Evolutionary conservation across 371 early-diverging fungal species (phyloP), one percentile per base, ranked within the genome.

Genomic region (Fennellomyces sp.): DNA sequence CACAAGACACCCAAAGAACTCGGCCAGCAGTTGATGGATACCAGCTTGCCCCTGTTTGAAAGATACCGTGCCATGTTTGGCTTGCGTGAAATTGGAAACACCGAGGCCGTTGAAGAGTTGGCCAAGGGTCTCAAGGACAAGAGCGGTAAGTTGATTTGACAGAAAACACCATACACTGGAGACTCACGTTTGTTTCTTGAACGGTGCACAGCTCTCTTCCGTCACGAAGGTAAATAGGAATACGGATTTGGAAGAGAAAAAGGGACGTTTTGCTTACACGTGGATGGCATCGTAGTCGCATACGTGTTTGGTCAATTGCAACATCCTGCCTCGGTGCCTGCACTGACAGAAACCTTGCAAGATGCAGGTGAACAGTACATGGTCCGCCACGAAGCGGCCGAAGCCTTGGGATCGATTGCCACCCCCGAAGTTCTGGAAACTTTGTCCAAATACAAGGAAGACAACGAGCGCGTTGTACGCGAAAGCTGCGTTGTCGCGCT

Each of bases 301-400:
- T 99, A 96, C 78, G 95, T 99, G 10, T 98, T 99, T 84, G 99
- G 99, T 42, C 99, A 99, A 74, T 87, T 99, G 87, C 95, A 96
- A 76, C 93, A 96, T 66, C 89, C 89, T 42, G 94, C 92, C 3
- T 85, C 91, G 28, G 94, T 97, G 1, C 94, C 94, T 29, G 86
- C 94, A 26, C 80, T 99, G 55, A 83, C 90, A 19, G 82, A 89
- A 62, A 87, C 89, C 21, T 76, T 94, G 41, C 76, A 78, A 36
- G 91, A 96, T 68, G 60, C 78, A 19, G 66, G 76, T 13, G 99
- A 99, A 75, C 89, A 84, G 21, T 83, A 90, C 58, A 99, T 99
- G 98, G 99, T 99, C 7, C 90, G 99, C 30, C 99, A 99, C 70
- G 99, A 99, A 80, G 92, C 94, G 58, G 99, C 99, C 25, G 99